Evolutionary conservation across 116 monocot species (phyloP).

Genomic region (Thalassia testudinum): DNA sequence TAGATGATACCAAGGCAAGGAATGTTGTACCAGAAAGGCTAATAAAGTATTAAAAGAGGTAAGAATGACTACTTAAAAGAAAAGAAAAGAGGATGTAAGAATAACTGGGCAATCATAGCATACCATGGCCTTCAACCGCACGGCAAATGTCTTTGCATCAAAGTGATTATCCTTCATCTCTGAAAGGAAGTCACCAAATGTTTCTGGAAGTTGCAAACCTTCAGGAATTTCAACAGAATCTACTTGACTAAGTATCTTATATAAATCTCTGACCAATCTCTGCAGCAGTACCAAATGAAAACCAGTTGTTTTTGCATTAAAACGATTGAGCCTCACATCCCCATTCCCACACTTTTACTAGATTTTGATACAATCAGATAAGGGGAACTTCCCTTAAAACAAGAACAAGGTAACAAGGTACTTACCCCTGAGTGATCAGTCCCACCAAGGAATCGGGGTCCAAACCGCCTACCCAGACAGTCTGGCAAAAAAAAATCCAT

Average conservation of each 20-base stretch:
- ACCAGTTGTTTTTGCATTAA: not conserved
- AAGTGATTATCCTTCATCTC: constrained; percentile 58
- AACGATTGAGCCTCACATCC: not conserved
- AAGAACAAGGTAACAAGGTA: not conserved
- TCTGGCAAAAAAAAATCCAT: constrained; percentile 24
- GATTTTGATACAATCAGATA: not conserved
- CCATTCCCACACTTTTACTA: too few species aligned
- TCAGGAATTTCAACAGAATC: constrained; percentile 42
- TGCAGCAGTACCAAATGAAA: constrained; percentile 12
- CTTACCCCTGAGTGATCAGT: constrained; percentile 54
- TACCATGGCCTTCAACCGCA: constrained; percentile 72
- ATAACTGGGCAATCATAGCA: not conserved
- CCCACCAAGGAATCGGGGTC: constrained; percentile 64
- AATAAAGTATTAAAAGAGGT: too few species aligned
- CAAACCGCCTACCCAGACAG: constrained; percentile 79
- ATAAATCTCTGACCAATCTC: constrained; percentile 67
- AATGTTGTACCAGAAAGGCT: too few species aligned
- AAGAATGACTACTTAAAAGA: too few species aligned
- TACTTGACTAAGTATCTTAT: constrained; percentile 50
- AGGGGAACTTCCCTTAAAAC: not conserved
- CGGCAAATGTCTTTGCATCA: constrained; percentile 73
- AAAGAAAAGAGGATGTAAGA: too few species aligned
- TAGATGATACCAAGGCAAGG: too few species aligned
- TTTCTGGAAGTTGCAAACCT: constrained; percentile 42
- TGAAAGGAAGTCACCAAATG: constrained; percentile 56